A percentile compares a stretch with the other conserved stretches of the same genome.
Evolutionary conservation across 805 yeast species (phyloP).

Genomic region (Yarrowia sp.): DNA sequence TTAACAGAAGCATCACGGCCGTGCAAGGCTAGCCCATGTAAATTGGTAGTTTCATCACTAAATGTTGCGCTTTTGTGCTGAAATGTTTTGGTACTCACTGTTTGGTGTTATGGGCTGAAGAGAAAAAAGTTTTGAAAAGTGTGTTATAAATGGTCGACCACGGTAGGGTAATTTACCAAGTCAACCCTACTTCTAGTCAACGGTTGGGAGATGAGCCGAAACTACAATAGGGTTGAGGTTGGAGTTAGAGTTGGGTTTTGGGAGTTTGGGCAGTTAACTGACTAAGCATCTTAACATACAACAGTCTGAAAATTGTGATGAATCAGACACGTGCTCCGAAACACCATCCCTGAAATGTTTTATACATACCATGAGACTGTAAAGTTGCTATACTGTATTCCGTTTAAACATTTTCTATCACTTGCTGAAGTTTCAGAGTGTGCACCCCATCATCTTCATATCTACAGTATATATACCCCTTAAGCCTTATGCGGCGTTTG

Average conservation of each 20-base stretch:
- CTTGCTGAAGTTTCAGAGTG: too few relatives aligned
- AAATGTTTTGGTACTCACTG: constrained; percentile 1
- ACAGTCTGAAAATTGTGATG: background rate
- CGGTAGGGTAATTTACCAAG: constrained; percentile 14
- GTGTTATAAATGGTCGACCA: background rate
- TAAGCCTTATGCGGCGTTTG: too few relatives aligned
- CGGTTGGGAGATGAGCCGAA: background rate
- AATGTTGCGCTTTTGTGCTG: background rate
- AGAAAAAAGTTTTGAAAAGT: background rate
- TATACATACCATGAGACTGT: too few relatives aligned
- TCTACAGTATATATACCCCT: too few relatives aligned
- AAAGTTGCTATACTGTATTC: too few relatives aligned
- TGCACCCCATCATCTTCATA: too few relatives aligned
- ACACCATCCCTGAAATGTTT: too few relatives aligned
- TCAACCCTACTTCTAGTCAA: background rate
- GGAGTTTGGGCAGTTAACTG: background rate
- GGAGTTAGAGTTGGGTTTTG: background rate
- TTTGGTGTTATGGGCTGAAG: background rate
- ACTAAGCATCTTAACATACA: background rate
- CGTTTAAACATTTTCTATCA: too few relatives aligned
- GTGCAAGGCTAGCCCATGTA: constrained; percentile 24
- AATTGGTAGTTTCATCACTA: constrained; percentile 18
- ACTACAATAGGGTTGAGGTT: too few relatives aligned
- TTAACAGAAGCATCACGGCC: constrained; percentile 23
- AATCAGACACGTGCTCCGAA: too few relatives aligned